Base-by-base conservation (phyloP, 306 rosid species). In the Fragaria nilgerrensis region DNA sequence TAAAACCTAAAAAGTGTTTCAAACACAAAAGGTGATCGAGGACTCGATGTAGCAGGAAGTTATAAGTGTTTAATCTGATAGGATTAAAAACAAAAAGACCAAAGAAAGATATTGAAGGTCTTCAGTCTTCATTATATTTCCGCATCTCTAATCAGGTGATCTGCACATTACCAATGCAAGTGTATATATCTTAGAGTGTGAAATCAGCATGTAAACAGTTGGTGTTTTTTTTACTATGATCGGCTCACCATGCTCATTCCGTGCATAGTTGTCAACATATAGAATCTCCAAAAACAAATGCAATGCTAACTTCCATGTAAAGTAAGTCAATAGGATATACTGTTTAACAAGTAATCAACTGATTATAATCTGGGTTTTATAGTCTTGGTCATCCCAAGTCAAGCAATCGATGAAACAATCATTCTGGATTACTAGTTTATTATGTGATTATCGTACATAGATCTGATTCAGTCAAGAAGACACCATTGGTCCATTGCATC, bases 371-470 rank as follows among this genome's bases (percentile, higher is more conserved):
- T 19, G 0, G 23, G 23, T 2, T 65, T 36, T 3, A 9, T 61
- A 25, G 61, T 55, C 34, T 53, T 39, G 39, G 73, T 41, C 66
- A 16, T 73, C 32, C 52, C 53, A 39, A 61, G 70, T 59, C 56
- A 59, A 34, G 34, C 9, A 43, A 74, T 43, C 44, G 17, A 14
- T 56, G 67, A 58, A 44, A 45, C 44, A 44, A 75, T 75, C 78
- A 75, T 75, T 75, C 59, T 44, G 1, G n/a, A 61, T 20, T 12
- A 5, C 0, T 61, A 61, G 12, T 58, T 68, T 68, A 22, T 2
- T 41, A 23, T 43, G 7, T 43, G 43, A 43, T 6, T 43, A 59
- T 74, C 59, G 58, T 61, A 59, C 78, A 0, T 5, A 58, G 69
- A 59, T 59, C 77, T 23, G 27, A 43, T 3, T 5, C 22, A 13